Base-by-base conservation (phyloP, 345 rosid species). In the Tarenaya hassleriana region DNA sequence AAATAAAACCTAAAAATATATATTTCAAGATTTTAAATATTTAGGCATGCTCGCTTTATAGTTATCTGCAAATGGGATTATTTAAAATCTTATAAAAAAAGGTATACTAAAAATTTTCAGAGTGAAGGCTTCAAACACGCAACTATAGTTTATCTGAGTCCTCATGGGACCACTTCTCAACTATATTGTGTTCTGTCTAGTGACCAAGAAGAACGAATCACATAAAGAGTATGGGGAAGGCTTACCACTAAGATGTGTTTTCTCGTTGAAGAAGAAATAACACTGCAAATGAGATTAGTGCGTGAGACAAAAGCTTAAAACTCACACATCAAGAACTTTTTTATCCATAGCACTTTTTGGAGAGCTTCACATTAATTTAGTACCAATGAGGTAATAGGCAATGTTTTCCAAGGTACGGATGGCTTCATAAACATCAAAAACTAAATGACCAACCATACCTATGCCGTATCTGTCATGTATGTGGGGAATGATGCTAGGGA, bases 11-110 rank as follows among this genome's bases (percentile, higher is more conserved):
- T 69, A 83, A 73, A 75, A 68, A 56, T 60, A 59, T 52, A 20
- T 47, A 17, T 59, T 47, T 40, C 40, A 66, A 77, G 76, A 73
- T 61, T 62, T 66, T 55, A 75, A 73, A 75, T 74, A 59, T 57
- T 68, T 56, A 49, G 55, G 82, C 90, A 81, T 83, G 95, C 82
- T 62, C 31, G 47, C 70, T 57, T 67, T 74, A 70, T 66, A 73
- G 68, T 58, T 64, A n/a, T n/a, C n/a, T n/a, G n/a, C n/a, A n/a
- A n/a, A n/a, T n/a, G n/a, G n/a, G n/a, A n/a, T n/a, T n/a, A n/a
- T n/a, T n/a, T n/a, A n/a, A n/a, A n/a, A n/a, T n/a, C n/a, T n/a
- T n/a, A n/a, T n/a, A 20, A 39, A 21, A 4, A 49, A 55, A 55
- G 14, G 18, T 8, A 52, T 38, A 59, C 58, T 46, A 7, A 4